Base-by-base conservation (phyloP, 169 alveolate genomes). In the Plasmodium berghei region DNA sequence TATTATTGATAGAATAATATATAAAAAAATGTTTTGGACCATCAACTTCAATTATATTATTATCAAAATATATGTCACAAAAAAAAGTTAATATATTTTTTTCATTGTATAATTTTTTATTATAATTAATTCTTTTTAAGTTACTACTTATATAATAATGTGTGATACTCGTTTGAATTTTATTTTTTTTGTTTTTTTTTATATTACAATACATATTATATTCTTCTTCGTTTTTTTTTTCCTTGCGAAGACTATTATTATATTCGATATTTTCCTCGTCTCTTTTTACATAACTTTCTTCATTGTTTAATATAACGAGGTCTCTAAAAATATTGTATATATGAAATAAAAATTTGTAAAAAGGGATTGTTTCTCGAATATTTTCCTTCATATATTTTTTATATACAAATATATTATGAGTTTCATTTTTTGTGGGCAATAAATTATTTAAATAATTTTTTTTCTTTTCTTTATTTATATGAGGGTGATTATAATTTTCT, bases 21-120 rank as follows among this genome's bases (percentile, higher is more conserved):
- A 86, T 45, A 42, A 70, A 72, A 63, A 86, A 86, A 61, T 86
- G 91, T 55, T 86, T 86, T 0, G 91, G 91, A 9, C 91, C 91
- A 61, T 86, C 87, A 10, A 86, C 87, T 72, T 86, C 91, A 20
- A 86, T 72, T 40, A 86, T 59, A 56, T 86, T 58, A 34, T 86
- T 86, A n/a, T 86, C 62, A 86, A 86, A 86, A 86, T 69, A 59
- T 59, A 86, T 86, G 62, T 86, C 91, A 63, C 91, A 86, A 62
- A 45, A 86, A 73, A 86, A 86, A 9, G 91, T 86, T 26, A 69
- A 49, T 46, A 86, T 86, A 48, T 86, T 86, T 58, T 86, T 86
- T 54, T 86, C 91, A 86, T 86, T 86, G 10, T 56, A 24, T 46
- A 86, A 58, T 52, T 86, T 28, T 3, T 14, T 54, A 24, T 86